Base-by-base conservation (phyloP, 257 asterid genomes). In the Fraxinus excelsior region DNA sequence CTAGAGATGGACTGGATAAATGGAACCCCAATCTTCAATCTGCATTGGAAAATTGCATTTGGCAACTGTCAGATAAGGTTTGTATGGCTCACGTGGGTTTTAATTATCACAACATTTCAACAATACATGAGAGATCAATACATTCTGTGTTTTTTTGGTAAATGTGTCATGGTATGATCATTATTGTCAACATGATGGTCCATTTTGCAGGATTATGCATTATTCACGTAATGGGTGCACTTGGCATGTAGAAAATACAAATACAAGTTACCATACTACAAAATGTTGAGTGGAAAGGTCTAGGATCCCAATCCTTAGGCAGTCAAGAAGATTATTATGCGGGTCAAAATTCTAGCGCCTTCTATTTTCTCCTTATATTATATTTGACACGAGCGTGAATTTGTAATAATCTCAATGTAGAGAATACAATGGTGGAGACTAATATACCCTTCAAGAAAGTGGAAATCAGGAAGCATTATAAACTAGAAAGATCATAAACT, bases 21-120 rank as follows among this genome's bases (percentile, higher is more conserved):
- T 68, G 76, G 75, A 77, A 80, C 70, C 49, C 75, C 32, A 81
- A 78, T 65, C 80, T 86, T 75, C 90, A 86, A 77, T 71, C 67
- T 82, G 79, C 88, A 32, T 23, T 86, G 58, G 88, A 86, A 79
- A 86, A 66, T 78, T 86, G 88, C 82, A 86, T 86, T 64, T 76
- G 74, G 19, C 86, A 78, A 44, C 84, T 86, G 23, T 73, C 90
- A 28, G 10, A 80, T 18, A 86, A 86, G 90, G 88, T 86, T 75
- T 69, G 83, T 80, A 44, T 73, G 26, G 77, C 34, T 76, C 60
- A 66, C 31, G 32, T 8, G 16, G 73, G 66, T 34, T 34, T 79
- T 28, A 44, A 58, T 56, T 23, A 8, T 21, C 32, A 60, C 67
- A 23, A 31, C 67, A 58, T n/a, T 28, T 21, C 66, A 23, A 11